Evolutionary conservation across 176 grass and related monocot genomes (phyloP).

Genomic region (Raddia distichophylla): DNA sequence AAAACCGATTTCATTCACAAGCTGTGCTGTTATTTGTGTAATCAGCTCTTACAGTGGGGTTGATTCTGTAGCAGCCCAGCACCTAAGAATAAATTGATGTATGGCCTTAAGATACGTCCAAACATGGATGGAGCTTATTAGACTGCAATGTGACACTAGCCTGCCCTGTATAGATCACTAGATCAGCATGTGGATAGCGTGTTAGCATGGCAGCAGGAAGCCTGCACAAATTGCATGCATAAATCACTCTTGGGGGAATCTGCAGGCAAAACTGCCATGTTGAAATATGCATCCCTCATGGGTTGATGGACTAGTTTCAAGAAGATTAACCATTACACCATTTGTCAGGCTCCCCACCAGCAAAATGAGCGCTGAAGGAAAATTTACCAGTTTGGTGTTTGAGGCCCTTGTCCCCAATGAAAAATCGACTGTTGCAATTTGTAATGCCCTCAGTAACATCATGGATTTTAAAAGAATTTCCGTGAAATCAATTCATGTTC

Average conservation of each 20-base stretch:
- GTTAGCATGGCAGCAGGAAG: conserved; percentile 10
- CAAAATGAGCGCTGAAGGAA: background rate
- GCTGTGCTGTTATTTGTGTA: background rate
- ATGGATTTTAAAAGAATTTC: conserved; percentile 2
- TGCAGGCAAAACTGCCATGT: background rate
- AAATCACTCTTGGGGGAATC: background rate
- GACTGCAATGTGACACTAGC: background rate
- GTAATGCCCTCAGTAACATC: background rate
- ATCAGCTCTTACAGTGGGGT: background rate
- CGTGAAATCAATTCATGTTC: background rate
- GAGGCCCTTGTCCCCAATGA: background rate
- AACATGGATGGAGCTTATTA: conserved; percentile 18
- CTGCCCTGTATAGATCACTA: background rate
- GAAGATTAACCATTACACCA: background rate
- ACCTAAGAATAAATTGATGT: background rate
- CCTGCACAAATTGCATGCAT: background rate
- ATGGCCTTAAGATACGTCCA: conserved; percentile 1
- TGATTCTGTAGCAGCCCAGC: background rate
- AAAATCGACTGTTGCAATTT: background rate
- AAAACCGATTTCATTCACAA: background rate
- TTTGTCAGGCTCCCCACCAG: background rate
- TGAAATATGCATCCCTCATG: background rate
- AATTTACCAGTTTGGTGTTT: background rate
- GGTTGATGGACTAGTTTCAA: conserved; percentile 1
- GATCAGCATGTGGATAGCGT: background rate